Conservation (phyloP, 495 filamentous ascomycete genomes). For the Hypoxylon trugodes region DNA sequence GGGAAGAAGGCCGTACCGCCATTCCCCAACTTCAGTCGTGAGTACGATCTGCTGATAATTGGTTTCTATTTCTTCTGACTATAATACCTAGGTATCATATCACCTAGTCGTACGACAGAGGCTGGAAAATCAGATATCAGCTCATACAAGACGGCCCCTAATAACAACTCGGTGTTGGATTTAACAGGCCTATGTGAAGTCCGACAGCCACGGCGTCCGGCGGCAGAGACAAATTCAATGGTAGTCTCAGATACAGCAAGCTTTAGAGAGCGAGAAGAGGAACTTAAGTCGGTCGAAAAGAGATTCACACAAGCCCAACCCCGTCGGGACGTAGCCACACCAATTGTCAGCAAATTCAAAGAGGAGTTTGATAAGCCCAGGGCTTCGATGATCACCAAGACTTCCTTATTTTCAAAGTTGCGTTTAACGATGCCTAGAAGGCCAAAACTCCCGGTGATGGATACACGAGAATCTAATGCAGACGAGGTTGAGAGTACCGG, state of each 20-base stretch:
- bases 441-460: constrained; percentile 36
- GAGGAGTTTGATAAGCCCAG: constrained; percentile 40
- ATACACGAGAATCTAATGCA: constrained; percentile 9
- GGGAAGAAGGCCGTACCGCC: constrained; percentile 21
- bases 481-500: background rate
- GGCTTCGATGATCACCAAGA: constrained; percentile 23
- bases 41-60: constrained; percentile 10
- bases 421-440: constrained; percentile 45
- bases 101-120: constrained; percentile 32
- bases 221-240: constrained; percentile 20
- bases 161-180: constrained; percentile 29
- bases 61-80: constrained; percentile 4
- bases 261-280: constrained; percentile 39
- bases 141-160: constrained; percentile 42
- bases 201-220: background rate
- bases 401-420: constrained; percentile 47
- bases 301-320: constrained; percentile 43
- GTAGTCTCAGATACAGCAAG: constrained; percentile 34
- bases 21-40: constrained; percentile 29
- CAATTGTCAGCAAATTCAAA: constrained; percentile 45
- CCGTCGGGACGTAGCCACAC: constrained; percentile 39
- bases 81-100: constrained; percentile 23
- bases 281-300: constrained; percentile 43
- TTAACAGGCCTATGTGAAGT: constrained; percentile 11
- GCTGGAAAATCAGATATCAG: constrained; percentile 43